Base-by-base conservation (phyloP, 163 green algal species). In the Coccomyxa subellipsoidea region DNA sequence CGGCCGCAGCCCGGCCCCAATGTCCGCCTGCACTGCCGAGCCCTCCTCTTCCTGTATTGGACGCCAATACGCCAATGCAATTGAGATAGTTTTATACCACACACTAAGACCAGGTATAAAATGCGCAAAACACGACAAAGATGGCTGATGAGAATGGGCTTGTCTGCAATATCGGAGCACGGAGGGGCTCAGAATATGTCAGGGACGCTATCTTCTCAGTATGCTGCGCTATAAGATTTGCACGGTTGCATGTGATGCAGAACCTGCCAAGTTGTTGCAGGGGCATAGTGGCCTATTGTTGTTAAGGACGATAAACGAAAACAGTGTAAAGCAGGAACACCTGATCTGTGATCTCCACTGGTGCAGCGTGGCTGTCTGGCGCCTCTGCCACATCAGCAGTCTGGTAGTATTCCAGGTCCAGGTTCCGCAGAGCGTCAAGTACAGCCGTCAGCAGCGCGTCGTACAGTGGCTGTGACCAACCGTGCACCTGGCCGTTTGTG, bases 371-470 rank as follows among this genome's bases (percentile, higher is more conserved):
- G 5, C 47, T 7, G 47, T 59, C 47, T 59, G 47, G 47, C 47
- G 23, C 47, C 47, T 59, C 47, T 1, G 47, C 15, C 47, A 59
- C 23, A 18, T 59, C 47, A 21, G 47, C 47, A 59, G 47, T 18
- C 4, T 59, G 47, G 4, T 73, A 23, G 37, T 80, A 80, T 0
- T 39, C 7, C 76, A 80, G 4, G 76, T 80, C 76, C 76, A 80
- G n/a, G 38, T 39, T 59, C 38, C 37, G 18, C 21, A 80, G 36
- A 4, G 76, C 76, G 36, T 80, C 37, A 9, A 59, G 37, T 12
- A 80, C 76, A 35, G 76, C 76, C 2, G 29, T n/a, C 76, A 80
- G 40, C 38, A 80, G 38, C 12, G 38, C 38, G 37, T 80, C 76
- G 25, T 80, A 80, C 38, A 34, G 12, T 9, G 76, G 36, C 37